Evolutionary conservation across 495 filamentous ascomycete species (phyloP), one percentile per base, ranked within the genome.

Genomic region (Aspergillus coremiiformis): DNA sequence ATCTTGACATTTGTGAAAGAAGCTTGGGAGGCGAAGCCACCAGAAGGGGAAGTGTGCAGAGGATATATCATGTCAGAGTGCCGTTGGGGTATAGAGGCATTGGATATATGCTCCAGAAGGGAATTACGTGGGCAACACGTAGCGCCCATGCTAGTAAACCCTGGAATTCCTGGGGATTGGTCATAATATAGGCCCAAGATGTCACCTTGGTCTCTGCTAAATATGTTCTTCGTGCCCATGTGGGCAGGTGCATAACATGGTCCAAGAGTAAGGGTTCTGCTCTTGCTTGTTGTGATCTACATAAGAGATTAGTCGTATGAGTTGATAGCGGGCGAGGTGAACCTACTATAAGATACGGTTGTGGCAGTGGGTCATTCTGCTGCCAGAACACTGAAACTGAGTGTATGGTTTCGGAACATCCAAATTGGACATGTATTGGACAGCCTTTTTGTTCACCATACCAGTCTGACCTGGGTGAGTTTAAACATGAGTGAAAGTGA

Each of bases 371-470:
- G 24, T 44, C 49, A 15, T 15, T 23, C 19, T 44, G 0, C 15
- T 44, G 49, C 41, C 49, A 44, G 19, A 30, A 51, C 0, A 51
- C 41, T 10, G 15, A 14, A 22, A 51, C 15, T 4, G 15, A 22
- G 4, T 11, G 15, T 23, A 51, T 23, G 5, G 39, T 35, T 3
- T 51, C 49, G 5, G 24, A 32, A 19, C 15, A 21, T 8, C 12
- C 49, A 33, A 51, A 12, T 44, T 44, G 49, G n/a, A 44, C 12
- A 44, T 51, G 39, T 1, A 51, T 23, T 23, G 39, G 39, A 37
- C 39, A 51, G 12, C 49, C 49, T 3, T 51, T 9, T 35, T 51
- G 49, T 33, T 33, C 4, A 1, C 49, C 39, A 44, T 44, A 51
- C 49, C 49, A 51, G 41, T 44, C 32, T 14, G 11, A 26, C 8